Evolutionary conservation across 2,329 filamentous ascomycete genomes (phyloP).

Genomic region (Gaeumannomyces tritici): DNA sequence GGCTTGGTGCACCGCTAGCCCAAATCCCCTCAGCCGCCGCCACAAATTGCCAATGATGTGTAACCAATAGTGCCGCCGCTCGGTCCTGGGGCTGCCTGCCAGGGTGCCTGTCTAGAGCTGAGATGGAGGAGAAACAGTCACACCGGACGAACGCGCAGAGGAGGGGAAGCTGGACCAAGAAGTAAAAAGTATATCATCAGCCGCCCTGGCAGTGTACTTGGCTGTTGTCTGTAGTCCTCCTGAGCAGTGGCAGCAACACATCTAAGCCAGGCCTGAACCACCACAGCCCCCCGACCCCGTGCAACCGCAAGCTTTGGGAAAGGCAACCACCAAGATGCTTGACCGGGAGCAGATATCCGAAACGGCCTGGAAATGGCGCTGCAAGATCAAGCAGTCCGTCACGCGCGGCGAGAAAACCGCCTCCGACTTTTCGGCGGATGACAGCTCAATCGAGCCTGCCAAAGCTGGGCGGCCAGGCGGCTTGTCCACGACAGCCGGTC

Average conservation of each 20-base stretch:
- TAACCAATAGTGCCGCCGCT: too few species aligned
- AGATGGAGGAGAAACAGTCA: neutral
- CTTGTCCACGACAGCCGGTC: neutral
- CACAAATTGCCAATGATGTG: neutral
- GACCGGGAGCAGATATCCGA: slow-evolving; percentile 7
- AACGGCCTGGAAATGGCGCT: slow-evolving; percentile 14
- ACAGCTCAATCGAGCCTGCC: neutral
- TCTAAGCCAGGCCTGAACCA: neutral
- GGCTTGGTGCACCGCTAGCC: neutral
- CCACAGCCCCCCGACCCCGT: too few species aligned
- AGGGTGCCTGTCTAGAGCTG: neutral
- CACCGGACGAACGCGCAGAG: neutral
- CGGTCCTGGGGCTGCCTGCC: too few species aligned
- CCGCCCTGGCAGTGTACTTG: neutral
- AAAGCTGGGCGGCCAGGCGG: neutral
- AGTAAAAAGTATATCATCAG: neutral
- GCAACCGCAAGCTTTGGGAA: neutral
- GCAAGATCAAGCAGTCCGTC: slow-evolving; percentile 13
- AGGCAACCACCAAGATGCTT: neutral
- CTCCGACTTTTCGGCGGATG: slow-evolving; percentile 10
- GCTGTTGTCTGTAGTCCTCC: neutral
- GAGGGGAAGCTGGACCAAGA: neutral
- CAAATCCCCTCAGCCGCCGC: neutral
- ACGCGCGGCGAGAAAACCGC: slow-evolving; percentile 13
- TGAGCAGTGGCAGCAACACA: neutral